Evolutionary conservation across 2,329 filamentous ascomycete species (phyloP).

Genomic region (Trichoderma sp.): DNA sequence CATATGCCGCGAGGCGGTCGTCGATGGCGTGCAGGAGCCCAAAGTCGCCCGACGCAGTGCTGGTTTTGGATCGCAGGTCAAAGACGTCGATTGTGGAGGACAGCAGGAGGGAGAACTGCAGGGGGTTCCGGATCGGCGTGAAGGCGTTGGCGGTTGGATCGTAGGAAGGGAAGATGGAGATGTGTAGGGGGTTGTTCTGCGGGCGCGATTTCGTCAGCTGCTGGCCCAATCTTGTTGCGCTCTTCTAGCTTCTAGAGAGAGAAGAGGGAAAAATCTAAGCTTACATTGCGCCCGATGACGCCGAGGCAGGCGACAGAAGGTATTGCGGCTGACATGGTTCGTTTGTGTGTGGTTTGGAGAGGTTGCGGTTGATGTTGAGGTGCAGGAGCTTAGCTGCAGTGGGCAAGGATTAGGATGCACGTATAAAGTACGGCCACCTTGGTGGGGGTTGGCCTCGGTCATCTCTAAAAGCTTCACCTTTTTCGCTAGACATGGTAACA

Average conservation of each 20-base stretch:
- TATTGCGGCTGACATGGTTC: slow-evolving; percentile 56
- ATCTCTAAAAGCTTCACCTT: neutral
- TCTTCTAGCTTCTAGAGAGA: neutral
- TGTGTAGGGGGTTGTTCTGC: slow-evolving; percentile 94
- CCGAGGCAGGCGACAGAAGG: slow-evolving; percentile 91
- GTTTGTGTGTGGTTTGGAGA: slow-evolving; percentile 9
- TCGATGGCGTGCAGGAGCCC: slow-evolving; percentile 91
- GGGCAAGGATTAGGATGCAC: slow-evolving; percentile 9
- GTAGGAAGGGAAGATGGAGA: slow-evolving; percentile 81
- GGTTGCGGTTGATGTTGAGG: slow-evolving; percentile 10
- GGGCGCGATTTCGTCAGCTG: neutral
- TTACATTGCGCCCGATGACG: slow-evolving; percentile 88
- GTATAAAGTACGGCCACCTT: neutral
- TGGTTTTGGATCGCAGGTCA: slow-evolving; percentile 74
- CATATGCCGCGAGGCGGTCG: slow-evolving; percentile 89
- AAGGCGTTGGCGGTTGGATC: slow-evolving; percentile 53
- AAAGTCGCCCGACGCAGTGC: slow-evolving; percentile 74
- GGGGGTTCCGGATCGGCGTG: slow-evolving; percentile 62
- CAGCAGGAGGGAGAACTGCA: slow-evolving; percentile 89
- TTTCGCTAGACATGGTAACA: neutral
- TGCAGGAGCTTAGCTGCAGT: slow-evolving; percentile 19
- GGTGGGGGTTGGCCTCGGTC: neutral
- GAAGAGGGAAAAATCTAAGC: slow-evolving; percentile 27
- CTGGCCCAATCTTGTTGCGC: neutral
- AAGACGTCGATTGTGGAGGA: slow-evolving; percentile 93